These are phyloP conservation scores for Aspergillus neotritici DNA, from an alignment of 2,329 filamentous ascomycete genomes.

Conservation along the genomic window DNA sequence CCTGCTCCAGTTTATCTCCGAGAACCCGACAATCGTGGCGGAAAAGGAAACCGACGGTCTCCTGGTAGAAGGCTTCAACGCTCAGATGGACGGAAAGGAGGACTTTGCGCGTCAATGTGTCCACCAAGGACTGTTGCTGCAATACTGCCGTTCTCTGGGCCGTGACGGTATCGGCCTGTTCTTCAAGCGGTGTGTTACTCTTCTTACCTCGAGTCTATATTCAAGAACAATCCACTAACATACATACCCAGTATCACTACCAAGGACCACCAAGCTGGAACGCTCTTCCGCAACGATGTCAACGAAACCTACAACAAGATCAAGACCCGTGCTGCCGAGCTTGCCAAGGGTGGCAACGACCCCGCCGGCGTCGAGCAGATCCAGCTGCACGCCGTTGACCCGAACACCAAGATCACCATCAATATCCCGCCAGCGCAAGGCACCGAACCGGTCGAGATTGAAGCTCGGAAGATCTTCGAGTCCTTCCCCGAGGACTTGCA, in stretches of 20 bases:
- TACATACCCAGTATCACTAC: conserved; percentile 61
- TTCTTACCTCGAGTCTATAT: background rate
- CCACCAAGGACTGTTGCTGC: conserved; percentile 84
- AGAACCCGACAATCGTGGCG: conserved; percentile 69
- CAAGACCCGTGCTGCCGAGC: conserved; percentile 67
- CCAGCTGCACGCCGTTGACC: conserved; percentile 92
- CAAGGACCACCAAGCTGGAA: conserved; percentile 79
- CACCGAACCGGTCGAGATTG: conserved; percentile 56
- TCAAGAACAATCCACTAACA: conserved; percentile 6
- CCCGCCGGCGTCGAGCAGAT: conserved; percentile 82
- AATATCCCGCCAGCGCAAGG: conserved; percentile 65
- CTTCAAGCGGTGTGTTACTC: conserved; percentile 66
- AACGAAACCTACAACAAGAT: conserved; percentile 81
- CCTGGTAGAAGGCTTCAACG: conserved; percentile 85
- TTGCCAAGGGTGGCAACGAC: conserved; percentile 54
- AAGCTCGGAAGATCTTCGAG: conserved; percentile 72
- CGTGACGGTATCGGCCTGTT: conserved; percentile 84
- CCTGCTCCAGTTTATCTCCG: conserved; percentile 69
- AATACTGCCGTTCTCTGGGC: conserved; percentile 89
- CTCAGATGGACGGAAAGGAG: conserved; percentile 68
- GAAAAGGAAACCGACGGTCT: conserved; percentile 89
- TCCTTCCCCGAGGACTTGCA: conserved; percentile 75
- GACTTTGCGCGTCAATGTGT: conserved; percentile 81
- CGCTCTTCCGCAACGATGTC: conserved; percentile 89
- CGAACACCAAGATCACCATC: conserved; percentile 86